A percentile compares a stretch with the other conserved stretches of the same genome.
Evolutionary conservation across 768 basidiomycete genomes (phyloP).

Genomic region (Calocybe indica): DNA sequence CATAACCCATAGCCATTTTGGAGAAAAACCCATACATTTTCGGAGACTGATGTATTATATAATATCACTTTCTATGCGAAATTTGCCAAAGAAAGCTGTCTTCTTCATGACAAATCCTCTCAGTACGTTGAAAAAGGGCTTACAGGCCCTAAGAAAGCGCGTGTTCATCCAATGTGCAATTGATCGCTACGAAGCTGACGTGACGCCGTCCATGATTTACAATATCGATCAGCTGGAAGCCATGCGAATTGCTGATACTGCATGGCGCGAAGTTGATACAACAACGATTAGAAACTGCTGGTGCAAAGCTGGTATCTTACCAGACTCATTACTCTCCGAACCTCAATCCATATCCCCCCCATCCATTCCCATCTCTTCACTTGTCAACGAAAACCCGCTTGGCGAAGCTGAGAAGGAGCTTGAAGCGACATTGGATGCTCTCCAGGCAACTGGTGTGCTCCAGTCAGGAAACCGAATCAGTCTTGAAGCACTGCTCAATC

Average conservation of each 20-base stretch:
- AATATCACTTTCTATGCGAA: no score
- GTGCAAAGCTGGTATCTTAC: constrained; percentile 21
- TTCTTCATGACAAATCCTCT: no score
- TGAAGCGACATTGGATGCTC: not conserved
- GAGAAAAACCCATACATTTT: no score
- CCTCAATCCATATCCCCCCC: constrained; percentile 6
- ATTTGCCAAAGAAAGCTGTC: no score
- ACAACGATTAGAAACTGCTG: constrained; percentile 25
- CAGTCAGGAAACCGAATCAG: not conserved
- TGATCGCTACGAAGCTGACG: constrained; percentile 20
- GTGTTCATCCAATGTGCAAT: constrained; percentile 21
- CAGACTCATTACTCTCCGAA: no score
- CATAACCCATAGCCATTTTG: no score
- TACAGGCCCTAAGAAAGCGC: constrained; percentile 27
- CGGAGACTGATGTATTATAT: no score
- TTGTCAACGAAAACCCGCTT: constrained; percentile 11
- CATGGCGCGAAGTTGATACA: no score
- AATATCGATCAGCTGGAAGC: no score
- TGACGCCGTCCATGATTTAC: no score
- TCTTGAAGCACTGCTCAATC: not conserved
- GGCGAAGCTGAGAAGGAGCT: constrained; percentile 8
- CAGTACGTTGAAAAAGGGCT: no score
- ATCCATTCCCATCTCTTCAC: constrained; percentile 15
- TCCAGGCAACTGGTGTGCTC: not conserved
- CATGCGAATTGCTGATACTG: no score